phyloP scores from a whole-genome alignment of 768 basidiomycete species.

The Sporobolomyces pararoseus region DNA sequence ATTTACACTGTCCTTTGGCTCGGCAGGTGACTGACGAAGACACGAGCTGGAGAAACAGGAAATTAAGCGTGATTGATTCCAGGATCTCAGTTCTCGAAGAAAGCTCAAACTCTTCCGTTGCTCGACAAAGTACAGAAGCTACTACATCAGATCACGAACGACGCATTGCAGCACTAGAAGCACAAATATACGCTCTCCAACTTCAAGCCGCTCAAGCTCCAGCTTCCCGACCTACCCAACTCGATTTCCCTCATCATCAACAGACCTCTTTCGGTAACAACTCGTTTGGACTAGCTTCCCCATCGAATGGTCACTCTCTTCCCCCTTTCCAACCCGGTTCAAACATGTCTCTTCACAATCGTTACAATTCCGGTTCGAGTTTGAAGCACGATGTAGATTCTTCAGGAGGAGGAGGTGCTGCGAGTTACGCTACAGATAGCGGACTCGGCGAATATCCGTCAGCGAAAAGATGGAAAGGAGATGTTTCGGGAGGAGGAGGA shows the following conservation, averaged over 20 bases:
- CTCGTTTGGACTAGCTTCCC: neutral
- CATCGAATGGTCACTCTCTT: conserved; percentile 4
- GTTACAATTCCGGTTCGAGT: conserved; percentile 3
- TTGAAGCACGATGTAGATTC: conserved; percentile 13
- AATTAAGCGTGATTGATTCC: conserved; percentile 16
- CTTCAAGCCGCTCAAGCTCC: conserved; percentile 2
- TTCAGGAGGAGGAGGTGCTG: neutral
- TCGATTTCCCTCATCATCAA: neutral
- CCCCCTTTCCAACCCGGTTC: neutral
- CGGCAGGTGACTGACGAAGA: neutral
- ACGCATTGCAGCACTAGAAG: conserved; percentile 33
- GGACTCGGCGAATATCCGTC: neutral
- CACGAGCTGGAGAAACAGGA: conserved; percentile 1
- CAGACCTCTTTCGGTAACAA: neutral
- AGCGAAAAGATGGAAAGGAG: conserved; percentile 37
- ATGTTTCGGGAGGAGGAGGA: no score
- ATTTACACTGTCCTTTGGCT: no score
- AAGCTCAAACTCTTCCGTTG: neutral
- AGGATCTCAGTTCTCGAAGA: conserved; percentile 29
- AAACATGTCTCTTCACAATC: neutral
- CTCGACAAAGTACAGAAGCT: neutral
- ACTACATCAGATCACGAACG: conserved; percentile 28
- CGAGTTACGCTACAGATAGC: neutral
- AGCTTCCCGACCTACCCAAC: neutral
- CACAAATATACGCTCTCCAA: conserved; percentile 35